phyloP scores from a whole-genome alignment of 208 protist genomes.

The Acanthamoeba castellanii region DNA sequence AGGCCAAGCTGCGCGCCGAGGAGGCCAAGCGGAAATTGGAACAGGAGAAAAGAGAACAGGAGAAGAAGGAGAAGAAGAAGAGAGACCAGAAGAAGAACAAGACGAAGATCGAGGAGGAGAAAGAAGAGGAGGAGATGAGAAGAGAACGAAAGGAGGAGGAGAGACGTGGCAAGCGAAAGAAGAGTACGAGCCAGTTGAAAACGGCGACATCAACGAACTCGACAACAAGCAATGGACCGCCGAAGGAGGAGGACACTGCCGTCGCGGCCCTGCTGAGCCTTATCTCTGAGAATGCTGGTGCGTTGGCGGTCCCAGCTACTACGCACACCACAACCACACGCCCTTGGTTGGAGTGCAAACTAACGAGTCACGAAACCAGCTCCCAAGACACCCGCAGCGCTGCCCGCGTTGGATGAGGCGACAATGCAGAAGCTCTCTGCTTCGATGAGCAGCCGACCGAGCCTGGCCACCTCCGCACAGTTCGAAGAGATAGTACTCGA shows the following conservation, averaged over 20 bases:
- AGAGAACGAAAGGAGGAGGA: neutral
- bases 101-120: neutral
- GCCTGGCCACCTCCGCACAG: neutral
- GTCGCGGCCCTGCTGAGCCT: slow-evolving; percentile 36
- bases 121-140: neutral
- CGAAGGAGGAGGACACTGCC: slow-evolving; percentile 24
- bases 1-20: neutral
- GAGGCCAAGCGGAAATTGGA: neutral
- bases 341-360: neutral
- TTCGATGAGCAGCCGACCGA: neutral
- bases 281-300: neutral
- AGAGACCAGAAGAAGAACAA: neutral
- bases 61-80: neutral
- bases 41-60: neutral
- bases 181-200: neutral
- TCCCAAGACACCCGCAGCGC: neutral
- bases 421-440: neutral
- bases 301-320: neutral
- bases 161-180: neutral
- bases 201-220: neutral
- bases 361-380: neutral
- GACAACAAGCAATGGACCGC: neutral
- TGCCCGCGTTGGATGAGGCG: neutral
- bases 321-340: neutral
- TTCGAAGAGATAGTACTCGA: slow-evolving; percentile 16